Conservation (phyloP, 345 rosid species). For the Mallotus nudiflorus region DNA sequence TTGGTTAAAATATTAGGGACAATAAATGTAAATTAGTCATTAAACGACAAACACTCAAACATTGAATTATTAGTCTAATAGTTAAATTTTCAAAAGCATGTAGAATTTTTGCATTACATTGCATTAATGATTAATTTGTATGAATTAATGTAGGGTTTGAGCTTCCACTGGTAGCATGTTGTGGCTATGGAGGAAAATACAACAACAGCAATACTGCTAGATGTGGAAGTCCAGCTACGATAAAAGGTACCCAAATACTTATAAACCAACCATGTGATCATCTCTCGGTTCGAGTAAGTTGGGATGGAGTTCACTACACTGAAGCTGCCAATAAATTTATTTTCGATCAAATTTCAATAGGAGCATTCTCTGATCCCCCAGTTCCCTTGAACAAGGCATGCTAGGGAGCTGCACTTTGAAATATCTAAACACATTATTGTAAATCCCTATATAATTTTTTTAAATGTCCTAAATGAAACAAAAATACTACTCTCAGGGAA, state of each 20-base stretch:
- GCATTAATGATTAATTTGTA: too few relatives aligned
- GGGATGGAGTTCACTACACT: constrained; percentile 43
- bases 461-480: too few relatives aligned
- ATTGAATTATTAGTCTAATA: too few relatives aligned
- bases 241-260: constrained; percentile 23
- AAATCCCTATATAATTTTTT: too few relatives aligned
- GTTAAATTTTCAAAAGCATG: too few relatives aligned
- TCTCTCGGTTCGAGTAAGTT: constrained; percentile 27
- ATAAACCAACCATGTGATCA: constrained; percentile 30
- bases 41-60: too few relatives aligned
- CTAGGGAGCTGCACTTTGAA: neutral
- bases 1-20: too few relatives aligned
- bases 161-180: constrained; percentile 13
- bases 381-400: constrained; percentile 29
- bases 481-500: too few relatives aligned
- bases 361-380: constrained; percentile 33
- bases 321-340: constrained; percentile 39
- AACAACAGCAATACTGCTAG: neutral
- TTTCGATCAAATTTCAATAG: constrained; percentile 30
- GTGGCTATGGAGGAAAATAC: constrained; percentile 16
- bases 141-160: constrained; percentile 17
- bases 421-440: too few relatives aligned
- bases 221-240: constrained; percentile 23
- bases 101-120: too few relatives aligned
- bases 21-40: too few relatives aligned